phyloP scores from a whole-genome alignment of 768 basidiomycete species.

The Panellus pusillus region DNA sequence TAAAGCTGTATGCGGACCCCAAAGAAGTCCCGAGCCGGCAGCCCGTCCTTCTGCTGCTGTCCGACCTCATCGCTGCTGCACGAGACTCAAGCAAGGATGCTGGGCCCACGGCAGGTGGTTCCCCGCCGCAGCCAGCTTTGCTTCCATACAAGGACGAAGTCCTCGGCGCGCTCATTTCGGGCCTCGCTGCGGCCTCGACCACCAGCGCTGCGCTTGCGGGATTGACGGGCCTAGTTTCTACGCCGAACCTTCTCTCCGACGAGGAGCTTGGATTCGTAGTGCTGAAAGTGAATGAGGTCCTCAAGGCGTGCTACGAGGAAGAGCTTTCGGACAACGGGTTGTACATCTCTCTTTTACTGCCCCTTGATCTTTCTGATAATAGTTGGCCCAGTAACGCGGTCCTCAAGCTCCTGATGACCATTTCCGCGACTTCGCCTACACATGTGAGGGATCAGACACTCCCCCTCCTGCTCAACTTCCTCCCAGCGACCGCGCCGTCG shows the following conservation, averaged over 20 bases:
- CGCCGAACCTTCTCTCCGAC: conserved; percentile 59
- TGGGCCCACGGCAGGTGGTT: not conserved
- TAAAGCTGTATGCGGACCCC: conserved; percentile 70
- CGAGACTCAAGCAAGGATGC: conserved; percentile 36
- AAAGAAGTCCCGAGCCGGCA: conserved; percentile 67
- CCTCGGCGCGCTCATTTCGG: conserved; percentile 61
- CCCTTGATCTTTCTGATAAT: not conserved
- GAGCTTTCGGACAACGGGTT: conserved; percentile 56
- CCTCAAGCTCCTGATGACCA: conserved; percentile 60
- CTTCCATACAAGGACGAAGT: conserved; percentile 74
- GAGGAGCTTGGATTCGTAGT: conserved; percentile 82
- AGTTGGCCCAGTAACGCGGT: conserved; percentile 48
- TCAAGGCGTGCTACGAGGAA: conserved; percentile 52
- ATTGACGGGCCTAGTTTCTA: conserved; percentile 64
- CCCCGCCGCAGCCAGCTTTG: conserved; percentile 36
- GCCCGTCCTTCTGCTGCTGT: conserved; percentile 64
- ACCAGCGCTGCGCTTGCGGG: conserved; percentile 63
- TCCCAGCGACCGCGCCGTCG: conserved; percentile 68
- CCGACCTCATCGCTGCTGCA: conserved; percentile 60
- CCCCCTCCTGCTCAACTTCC: conserved; percentile 71
- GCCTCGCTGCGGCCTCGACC: conserved; percentile 51
- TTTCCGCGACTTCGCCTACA: conserved; percentile 58
- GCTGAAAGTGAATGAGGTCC: conserved; percentile 68
- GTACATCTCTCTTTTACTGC: not conserved
- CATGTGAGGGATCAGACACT: conserved; percentile 75